Percentiles rank a stretch among this genome's conserved stretches.
These are phyloP conservation scores for Seminavis robusta DNA, from an alignment of 108 stramenopile genomes.

Conservation along the genomic window DNA sequence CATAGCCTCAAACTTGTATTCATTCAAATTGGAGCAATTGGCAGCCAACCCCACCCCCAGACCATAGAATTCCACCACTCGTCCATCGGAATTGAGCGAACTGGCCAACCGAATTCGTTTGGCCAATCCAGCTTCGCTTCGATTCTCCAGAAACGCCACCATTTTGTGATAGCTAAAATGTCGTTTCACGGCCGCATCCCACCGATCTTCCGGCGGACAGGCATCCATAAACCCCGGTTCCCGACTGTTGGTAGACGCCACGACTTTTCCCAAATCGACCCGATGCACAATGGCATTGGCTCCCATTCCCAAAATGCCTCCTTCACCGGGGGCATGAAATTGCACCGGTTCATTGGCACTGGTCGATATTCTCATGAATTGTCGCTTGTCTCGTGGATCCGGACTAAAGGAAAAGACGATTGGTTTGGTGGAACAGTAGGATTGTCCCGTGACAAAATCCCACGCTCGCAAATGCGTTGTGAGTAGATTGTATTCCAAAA, in stretches of 20 bases:
- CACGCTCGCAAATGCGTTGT: conserved; percentile 65
- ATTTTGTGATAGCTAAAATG: conserved; percentile 64
- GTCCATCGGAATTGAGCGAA: conserved; percentile 57
- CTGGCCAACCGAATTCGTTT: conserved; percentile 64
- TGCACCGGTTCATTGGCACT: conserved; percentile 53
- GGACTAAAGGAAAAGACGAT: conserved; percentile 62
- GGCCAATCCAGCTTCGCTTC: conserved; percentile 67
- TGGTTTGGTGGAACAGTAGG: conserved; percentile 54
- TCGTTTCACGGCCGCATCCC: conserved; percentile 80
- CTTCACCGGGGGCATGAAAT: conserved; percentile 62
- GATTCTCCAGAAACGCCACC: conserved; percentile 54
- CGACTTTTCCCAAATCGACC: conserved; percentile 52
- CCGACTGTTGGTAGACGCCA: conserved; percentile 14
- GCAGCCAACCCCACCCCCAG: conserved; percentile 63
- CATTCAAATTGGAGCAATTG: conserved; percentile 57
- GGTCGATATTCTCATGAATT: conserved; percentile 71
- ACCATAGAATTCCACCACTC: conserved; percentile 74
- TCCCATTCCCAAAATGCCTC: conserved; percentile 58
- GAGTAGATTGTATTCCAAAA: conserved; percentile 54
- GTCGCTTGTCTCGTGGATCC: conserved; percentile 58
- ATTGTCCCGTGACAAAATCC: conserved; percentile 73
- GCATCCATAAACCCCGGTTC: neutral
- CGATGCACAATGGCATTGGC: conserved; percentile 75
- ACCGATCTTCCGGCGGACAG: conserved; percentile 12
- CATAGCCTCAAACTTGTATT: conserved; percentile 70